Evolutionary conservation across 352 stramenopile genomes (phyloP).

Genomic region (Hyphochytrium catenoides): DNA sequence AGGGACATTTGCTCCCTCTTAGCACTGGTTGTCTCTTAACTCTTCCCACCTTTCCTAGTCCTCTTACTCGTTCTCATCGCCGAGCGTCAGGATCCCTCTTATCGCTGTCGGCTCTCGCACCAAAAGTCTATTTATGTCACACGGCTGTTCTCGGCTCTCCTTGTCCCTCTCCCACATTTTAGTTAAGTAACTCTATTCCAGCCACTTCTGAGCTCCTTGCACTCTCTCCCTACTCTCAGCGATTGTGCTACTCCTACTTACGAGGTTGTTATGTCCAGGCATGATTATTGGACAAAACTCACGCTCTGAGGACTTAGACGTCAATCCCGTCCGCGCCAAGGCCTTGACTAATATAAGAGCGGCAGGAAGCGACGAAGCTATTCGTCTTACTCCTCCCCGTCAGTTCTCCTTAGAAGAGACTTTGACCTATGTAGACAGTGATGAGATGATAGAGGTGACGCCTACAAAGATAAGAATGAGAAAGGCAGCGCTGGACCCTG

Average conservation of each 20-base stretch:
- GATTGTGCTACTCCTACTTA: not conserved
- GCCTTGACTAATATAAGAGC: conserved; percentile 90
- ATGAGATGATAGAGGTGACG: conserved; percentile 97
- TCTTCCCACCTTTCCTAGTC: no score
- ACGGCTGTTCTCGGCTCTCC: no score
- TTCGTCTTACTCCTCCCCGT: conserved; percentile 72
- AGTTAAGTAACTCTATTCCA: no score
- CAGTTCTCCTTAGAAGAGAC: conserved; percentile 87
- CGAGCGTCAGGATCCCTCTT: no score
- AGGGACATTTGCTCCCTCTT: no score
- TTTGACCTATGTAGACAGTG: conserved; percentile 88
- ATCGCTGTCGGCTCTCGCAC: no score
- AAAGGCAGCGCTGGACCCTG: conserved; percentile 41
- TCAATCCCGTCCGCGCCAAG: conserved; percentile 95
- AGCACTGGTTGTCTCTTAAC: no score
- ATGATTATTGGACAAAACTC: conserved; percentile 96
- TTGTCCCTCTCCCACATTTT: no score
- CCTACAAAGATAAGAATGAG: conserved; percentile 76
- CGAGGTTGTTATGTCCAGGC: conserved; percentile 74
- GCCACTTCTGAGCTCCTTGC: no score
- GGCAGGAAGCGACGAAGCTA: conserved; percentile 79
- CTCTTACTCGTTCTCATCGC: no score
- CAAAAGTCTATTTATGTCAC: no score
- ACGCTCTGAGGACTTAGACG: conserved; percentile 80
- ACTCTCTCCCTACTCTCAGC: no score